Evolutionary conservation across 352 stramenopile species (phyloP), one percentile per base, ranked within the genome.

Genomic region (Globisporangium carolinianum): DNA sequence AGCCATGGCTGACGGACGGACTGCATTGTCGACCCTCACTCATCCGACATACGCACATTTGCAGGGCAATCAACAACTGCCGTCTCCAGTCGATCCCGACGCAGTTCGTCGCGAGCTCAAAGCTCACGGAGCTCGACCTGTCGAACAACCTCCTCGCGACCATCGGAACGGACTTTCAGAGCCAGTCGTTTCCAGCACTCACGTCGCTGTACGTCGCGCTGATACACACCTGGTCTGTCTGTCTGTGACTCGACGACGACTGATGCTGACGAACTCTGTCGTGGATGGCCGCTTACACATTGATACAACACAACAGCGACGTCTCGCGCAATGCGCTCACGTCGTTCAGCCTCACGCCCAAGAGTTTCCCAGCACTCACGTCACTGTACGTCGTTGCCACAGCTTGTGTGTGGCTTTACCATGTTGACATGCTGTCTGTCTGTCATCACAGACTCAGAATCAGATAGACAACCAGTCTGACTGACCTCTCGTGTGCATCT

Each of bases 51-150:
- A 32, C 24, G 24, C 24, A 32, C 24, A 32, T 32, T 32, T 32
- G 11, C 52, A 89, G 79, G 55, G 67, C 68, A 39, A 75, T 90
- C 61, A 83, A 79, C 68, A 85, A 87, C 61, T 90, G 80, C 69
- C 79, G 71, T 17, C 68, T 90, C 37, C 71, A 66, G 63, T 61
- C 68, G n/a, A 82, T 90, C 50, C 80, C 80, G 3, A 76, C 67
- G 0, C 61, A 75, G 59, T 73, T 81, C 17, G 41, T 86, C 3
- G 66, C 68, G 35, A 78, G 80, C 14, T 55, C 58, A 41, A 67
- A 66, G 39, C 12, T 76, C 55, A 63, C 54, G 35, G 50, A 55
- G 9, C 55, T 76, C 50, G 65, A 81, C 45, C 41, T 85, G 53
- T 63, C 69, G 24, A 60, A 67, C 50, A 85, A 85, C 62, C 55